These are phyloP conservation scores for Trichoderma orchidacearum DNA, from an alignment of 495 filamentous ascomycete genomes.

Conservation along the genomic window DNA sequence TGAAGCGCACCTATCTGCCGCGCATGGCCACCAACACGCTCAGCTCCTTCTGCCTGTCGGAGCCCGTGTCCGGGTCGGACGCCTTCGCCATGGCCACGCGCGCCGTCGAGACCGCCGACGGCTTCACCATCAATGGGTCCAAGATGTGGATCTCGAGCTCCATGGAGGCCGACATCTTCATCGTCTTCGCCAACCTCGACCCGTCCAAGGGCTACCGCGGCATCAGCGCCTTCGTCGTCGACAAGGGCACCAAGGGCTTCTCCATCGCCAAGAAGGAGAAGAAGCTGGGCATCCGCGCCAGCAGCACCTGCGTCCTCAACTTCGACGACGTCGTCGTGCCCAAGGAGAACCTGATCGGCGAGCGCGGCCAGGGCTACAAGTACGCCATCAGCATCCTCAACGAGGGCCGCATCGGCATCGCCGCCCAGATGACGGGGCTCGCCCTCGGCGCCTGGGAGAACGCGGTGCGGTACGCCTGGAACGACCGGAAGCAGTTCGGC, in stretches of 20 bases:
- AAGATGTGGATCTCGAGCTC: slow-evolving; percentile 99
- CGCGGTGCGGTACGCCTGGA: slow-evolving; percentile 85
- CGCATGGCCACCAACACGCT: slow-evolving; percentile 79
- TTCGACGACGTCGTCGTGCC: slow-evolving; percentile 93
- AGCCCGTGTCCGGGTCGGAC: slow-evolving; percentile 86
- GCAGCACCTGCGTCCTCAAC: slow-evolving; percentile 91
- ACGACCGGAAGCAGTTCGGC: slow-evolving; percentile 95
- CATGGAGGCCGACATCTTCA: slow-evolving; percentile 87
- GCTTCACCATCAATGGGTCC: slow-evolving; percentile 74
- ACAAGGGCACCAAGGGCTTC: slow-evolving; percentile 83
- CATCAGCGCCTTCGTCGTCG: slow-evolving; percentile 91
- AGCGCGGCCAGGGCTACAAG: slow-evolving; percentile 90
- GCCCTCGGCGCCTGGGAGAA: slow-evolving; percentile 94
- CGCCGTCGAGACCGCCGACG: slow-evolving; percentile 57
- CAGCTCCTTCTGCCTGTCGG: slow-evolving; percentile 91
- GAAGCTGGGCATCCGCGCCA: slow-evolving; percentile 93
- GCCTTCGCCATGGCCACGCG: slow-evolving; percentile 90
- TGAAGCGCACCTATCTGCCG: slow-evolving; percentile 78
- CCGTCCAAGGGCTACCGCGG: slow-evolving; percentile 83
- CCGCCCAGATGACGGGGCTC: slow-evolving; percentile 96
- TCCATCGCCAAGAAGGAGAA: slow-evolving; percentile 98
- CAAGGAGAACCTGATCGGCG: slow-evolving; percentile 73
- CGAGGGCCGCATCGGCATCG: slow-evolving; percentile 95
- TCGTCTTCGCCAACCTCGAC: slow-evolving; percentile 93
- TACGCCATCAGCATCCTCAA: slow-evolving; percentile 94